Base-by-base conservation (phyloP, 208 protist species). In the Crithidia thermophila region DNA sequence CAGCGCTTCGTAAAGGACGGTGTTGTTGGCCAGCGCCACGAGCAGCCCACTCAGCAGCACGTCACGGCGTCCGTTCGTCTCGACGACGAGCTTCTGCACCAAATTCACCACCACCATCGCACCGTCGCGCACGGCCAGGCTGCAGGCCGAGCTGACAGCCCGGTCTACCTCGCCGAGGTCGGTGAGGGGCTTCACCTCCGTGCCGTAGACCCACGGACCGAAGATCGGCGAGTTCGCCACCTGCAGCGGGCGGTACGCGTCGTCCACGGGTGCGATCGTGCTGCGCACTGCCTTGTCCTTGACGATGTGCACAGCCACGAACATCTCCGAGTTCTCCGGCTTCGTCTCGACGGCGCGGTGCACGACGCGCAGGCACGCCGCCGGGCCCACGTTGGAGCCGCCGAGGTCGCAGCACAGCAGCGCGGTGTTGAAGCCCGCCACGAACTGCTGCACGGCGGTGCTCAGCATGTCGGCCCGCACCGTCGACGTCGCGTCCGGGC, bases 201-300 rank as follows among this genome's bases (percentile, higher is more conserved):
- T 60, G 31, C 51, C 68, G 55, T 69, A 23, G 14, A 82, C 55
- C 46, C 56, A 77, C 5, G 84, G 84, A 13, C 84, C 84, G 51
- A 87, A 87, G n/a, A 87, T 67, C 13, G 79, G 84, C 25, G 84
- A 90, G 42, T 67, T 81, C 31, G 68, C 65, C 56, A 77, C n/a
- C 45, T 23, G 20, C 50, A 79, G 30, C 37, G 55, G 9, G 16
- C 49, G 37, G 61, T 74, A 81, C 39, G 16, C 31, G 50, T 59
- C 50, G 33, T 27, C 43, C 20, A 7, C 45, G 16, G 37, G 45
- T 31, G 55, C 39, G 34, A 75, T 65, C 46, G 81, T 31, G 53
- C 85, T 74, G 40, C 79, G 84, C 45, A 50, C 65, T 34, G 47
- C 63, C 2, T 46, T 53, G 34, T 59, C 58, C 50, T 77, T 75